phyloP scores from a whole-genome alignment of 768 basidiomycete genomes.

The Mycena pura region DNA sequence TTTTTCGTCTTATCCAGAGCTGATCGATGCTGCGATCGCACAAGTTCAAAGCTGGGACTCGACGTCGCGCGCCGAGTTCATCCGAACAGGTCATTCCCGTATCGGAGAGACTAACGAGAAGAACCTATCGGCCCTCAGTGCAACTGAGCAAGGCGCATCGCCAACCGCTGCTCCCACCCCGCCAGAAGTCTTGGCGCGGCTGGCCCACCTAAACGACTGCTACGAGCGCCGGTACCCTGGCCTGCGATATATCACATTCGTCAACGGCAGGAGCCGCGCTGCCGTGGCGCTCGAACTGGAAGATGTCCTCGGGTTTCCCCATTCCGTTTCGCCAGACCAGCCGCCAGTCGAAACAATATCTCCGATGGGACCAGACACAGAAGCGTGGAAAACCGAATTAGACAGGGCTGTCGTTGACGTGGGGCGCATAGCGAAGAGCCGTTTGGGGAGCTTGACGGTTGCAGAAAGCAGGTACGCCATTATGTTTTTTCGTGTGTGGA shows the following conservation, averaged over 20 bases:
- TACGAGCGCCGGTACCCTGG: conserved; percentile 80
- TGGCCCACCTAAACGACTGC: conserved; percentile 75
- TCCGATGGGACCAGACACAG: conserved; percentile 44
- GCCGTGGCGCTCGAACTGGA: conserved; percentile 85
- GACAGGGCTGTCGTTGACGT: conserved; percentile 76
- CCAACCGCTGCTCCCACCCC: conserved; percentile 58
- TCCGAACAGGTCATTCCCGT: conserved; percentile 86
- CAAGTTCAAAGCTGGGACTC: conserved; percentile 61
- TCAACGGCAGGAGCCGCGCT: conserved; percentile 80
- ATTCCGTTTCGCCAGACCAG: conserved; percentile 53
- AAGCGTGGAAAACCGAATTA: conserved; percentile 71
- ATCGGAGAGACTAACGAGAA: conserved; percentile 88
- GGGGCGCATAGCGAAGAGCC: conserved; percentile 76
- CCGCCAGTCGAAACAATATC: conserved; percentile 46
- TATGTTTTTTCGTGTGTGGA: background rate
- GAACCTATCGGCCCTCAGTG: conserved; percentile 76
- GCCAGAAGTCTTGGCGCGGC: conserved; percentile 74
- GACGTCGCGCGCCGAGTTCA: conserved; percentile 63
- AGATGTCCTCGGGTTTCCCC: conserved; percentile 58
- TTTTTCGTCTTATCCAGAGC: conserved; percentile 52
- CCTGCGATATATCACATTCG: conserved; percentile 90
- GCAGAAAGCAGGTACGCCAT: conserved; percentile 34
- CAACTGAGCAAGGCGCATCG: conserved; percentile 74
- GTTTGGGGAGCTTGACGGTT: conserved; percentile 56
- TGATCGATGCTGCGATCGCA: conserved; percentile 61